Evolutionary conservation across 352 stramenopile genomes (phyloP).

Genomic region (Globisporangium ultimum): DNA sequence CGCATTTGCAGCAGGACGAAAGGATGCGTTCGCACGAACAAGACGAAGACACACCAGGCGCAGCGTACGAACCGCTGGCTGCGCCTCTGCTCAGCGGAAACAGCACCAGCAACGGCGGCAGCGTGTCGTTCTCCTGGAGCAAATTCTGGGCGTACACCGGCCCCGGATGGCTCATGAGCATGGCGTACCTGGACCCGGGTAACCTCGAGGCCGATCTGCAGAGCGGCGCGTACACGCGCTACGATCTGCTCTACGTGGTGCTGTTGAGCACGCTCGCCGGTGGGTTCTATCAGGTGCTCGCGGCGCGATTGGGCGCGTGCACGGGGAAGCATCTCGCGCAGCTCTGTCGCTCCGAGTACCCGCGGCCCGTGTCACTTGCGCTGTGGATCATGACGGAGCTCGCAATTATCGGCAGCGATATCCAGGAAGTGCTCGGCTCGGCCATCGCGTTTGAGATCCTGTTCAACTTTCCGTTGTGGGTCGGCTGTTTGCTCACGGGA

Average conservation of each 20-base stretch:
- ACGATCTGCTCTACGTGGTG: constrained; percentile 51
- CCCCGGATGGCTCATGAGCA: constrained; percentile 65
- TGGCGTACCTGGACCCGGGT: constrained; percentile 90
- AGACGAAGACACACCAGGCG: neutral
- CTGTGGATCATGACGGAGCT: constrained; percentile 87
- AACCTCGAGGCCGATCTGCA: constrained; percentile 93
- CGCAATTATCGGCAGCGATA: constrained; percentile 87
- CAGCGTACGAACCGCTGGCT: constrained; percentile 1
- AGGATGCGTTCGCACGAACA: neutral
- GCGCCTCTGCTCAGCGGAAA: neutral
- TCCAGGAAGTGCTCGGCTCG: constrained; percentile 78
- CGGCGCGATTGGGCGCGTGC: constrained; percentile 80
- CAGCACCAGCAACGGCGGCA: neutral
- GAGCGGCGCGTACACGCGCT: constrained; percentile 78
- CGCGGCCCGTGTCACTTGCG: constrained; percentile 34
- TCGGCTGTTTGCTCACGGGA: constrained; percentile 61
- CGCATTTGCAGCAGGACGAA: no score
- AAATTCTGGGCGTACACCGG: constrained; percentile 55
- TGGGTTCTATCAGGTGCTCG: constrained; percentile 72
- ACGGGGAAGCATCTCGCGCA: constrained; percentile 81
- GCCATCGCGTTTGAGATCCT: constrained; percentile 83
- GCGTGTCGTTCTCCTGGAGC: constrained; percentile 42
- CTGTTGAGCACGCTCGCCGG: constrained; percentile 81
- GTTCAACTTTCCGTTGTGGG: constrained; percentile 62
- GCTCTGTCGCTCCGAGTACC: constrained; percentile 70